Evolutionary conservation across 108 stramenopile genomes (phyloP).

Genomic region (Discostella pseudostelligera): DNA sequence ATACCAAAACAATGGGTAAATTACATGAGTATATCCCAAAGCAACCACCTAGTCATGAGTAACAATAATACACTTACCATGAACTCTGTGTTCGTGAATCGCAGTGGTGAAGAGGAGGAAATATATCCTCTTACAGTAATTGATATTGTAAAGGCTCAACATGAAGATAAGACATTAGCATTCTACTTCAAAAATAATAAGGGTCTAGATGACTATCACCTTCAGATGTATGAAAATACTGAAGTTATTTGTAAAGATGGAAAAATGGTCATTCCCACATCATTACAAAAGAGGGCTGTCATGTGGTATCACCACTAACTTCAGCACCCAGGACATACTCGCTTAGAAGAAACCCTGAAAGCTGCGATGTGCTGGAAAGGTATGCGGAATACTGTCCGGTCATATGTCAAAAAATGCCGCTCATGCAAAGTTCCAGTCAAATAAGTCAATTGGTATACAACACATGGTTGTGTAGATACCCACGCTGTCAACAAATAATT

Average conservation of each 20-base stretch:
- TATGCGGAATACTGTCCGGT: background rate
- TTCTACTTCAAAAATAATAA: background rate
- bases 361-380: constrained; percentile 24
- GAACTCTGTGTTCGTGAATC: constrained; percentile 8
- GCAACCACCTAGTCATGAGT: background rate
- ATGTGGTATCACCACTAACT: constrained; percentile 29
- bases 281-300: constrained; percentile 16
- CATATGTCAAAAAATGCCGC: background rate
- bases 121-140: constrained; percentile 15
- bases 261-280: constrained; percentile 20
- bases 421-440: constrained; percentile 21
- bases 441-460: too few relatives aligned
- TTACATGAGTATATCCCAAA: background rate
- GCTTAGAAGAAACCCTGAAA: constrained; percentile 19
- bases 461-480: constrained; percentile 53
- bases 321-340: constrained; percentile 18
- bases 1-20: background rate
- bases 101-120: constrained; percentile 10
- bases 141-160: constrained; percentile 15
- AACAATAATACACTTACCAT: background rate
- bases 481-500: constrained; percentile 21
- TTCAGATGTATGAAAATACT: background rate
- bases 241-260: constrained; percentile 5
- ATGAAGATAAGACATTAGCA: background rate
- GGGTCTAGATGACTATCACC: background rate